phyloP scores from a whole-genome alignment of 2,329 filamentous ascomycete genomes.

The Whalleya microplaca region DNA sequence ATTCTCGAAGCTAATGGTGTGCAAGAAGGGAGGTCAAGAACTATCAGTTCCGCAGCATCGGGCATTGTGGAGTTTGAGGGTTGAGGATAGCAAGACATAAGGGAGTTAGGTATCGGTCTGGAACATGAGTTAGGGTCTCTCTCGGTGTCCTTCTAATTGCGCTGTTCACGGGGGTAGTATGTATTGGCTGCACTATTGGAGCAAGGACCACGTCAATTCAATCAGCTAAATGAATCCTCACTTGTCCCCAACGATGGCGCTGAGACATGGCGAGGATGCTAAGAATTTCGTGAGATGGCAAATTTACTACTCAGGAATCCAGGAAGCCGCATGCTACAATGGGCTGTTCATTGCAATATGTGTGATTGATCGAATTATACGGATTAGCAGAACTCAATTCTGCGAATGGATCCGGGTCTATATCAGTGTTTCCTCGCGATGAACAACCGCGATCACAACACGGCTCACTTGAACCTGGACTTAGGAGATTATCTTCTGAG shows the following conservation, averaged over 20 bases:
- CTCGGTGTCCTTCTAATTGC: slow-evolving; percentile 22
- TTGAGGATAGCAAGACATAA: slow-evolving; percentile 29
- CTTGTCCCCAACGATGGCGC: slow-evolving; percentile 8
- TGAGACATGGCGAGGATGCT: slow-evolving; percentile 27
- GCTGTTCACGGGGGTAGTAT: slow-evolving; percentile 22
- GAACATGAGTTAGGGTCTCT: slow-evolving; percentile 31
- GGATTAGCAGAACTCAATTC: neutral
- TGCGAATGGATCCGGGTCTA: neutral
- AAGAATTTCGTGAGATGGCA: slow-evolving; percentile 24
- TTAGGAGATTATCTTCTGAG: no score
- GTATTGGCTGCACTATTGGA: slow-evolving; percentile 21
- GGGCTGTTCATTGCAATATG: neutral
- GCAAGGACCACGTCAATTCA: slow-evolving; percentile 26
- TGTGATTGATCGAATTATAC: neutral
- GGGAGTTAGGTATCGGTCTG: slow-evolving; percentile 31
- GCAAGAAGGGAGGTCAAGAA: slow-evolving; percentile 26
- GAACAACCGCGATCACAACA: no score
- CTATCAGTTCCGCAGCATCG: slow-evolving; percentile 38
- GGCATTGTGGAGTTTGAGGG: slow-evolving; percentile 53
- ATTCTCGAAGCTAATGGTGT: slow-evolving; percentile 34
- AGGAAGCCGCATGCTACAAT: neutral
- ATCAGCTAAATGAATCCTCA: slow-evolving; percentile 20
- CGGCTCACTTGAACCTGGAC: no score
- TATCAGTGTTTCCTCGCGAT: neutral
- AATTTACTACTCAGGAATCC: slow-evolving; percentile 10